These are phyloP conservation scores for Quillaja saponaria DNA, from an alignment of 306 rosid genomes.

Conservation along the genomic window DNA sequence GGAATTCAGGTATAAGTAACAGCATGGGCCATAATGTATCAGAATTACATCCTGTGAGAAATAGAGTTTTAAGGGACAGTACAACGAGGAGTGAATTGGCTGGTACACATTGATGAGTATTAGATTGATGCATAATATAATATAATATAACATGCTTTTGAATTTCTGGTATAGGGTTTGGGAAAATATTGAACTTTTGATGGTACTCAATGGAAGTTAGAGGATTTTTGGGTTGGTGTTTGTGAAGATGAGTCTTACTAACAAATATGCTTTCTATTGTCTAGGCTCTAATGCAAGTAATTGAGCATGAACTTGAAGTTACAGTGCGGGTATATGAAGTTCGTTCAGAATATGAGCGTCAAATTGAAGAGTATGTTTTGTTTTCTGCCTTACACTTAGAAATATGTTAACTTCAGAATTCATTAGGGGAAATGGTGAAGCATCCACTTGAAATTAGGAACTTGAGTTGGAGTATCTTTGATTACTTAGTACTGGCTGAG, in stretches of 20 bases:
- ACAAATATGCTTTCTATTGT: conserved; percentile 19
- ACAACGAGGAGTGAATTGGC: conserved; percentile 17
- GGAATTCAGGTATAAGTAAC: conserved; percentile 71
- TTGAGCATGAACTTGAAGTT: conserved; percentile 96
- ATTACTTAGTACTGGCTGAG: too few relatives aligned
- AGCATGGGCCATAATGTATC: conserved; percentile 1
- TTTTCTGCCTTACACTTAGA: conserved; percentile 8
- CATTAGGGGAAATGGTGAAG: neutral
- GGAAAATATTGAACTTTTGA: neutral
- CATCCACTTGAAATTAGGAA: neutral
- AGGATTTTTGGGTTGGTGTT: neutral
- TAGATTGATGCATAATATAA: neutral
- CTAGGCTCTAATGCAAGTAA: conserved; percentile 85
- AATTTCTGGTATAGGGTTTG: neutral
- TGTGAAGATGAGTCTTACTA: conserved; percentile 12
- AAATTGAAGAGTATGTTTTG: conserved; percentile 78
- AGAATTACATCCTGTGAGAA: neutral
- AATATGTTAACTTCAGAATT: neutral
- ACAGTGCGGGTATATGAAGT: conserved; percentile 91
- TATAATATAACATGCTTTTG: neutral
- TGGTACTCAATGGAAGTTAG: conserved; percentile 10
- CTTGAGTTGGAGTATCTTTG: too few relatives aligned
- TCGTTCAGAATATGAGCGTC: conserved; percentile 84
- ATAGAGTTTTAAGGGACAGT: neutral
- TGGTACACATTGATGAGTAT: conserved; percentile 10